phyloP scores from a whole-genome alignment of 495 filamentous ascomycete species.

The Sordaria brevicollis region DNA sequence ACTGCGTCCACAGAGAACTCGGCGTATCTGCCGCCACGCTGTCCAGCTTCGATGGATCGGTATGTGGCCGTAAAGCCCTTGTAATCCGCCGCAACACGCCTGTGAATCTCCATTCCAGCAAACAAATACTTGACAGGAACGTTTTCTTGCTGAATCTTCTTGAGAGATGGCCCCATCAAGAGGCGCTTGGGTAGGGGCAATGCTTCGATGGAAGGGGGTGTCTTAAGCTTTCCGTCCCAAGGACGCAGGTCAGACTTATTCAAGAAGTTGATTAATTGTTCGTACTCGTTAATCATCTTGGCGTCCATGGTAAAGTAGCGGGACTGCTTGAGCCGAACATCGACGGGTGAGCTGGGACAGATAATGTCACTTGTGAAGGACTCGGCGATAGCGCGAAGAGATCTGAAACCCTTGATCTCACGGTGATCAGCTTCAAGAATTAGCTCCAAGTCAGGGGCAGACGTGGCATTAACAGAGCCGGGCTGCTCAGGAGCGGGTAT shows the following conservation, averaged over 20 bases:
- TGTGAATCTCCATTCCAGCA: constrained; percentile 33
- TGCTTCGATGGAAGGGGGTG: constrained; percentile 22
- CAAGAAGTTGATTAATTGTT: constrained; percentile 27
- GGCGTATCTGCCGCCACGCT: constrained; percentile 26
- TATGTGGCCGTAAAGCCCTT: constrained; percentile 30
- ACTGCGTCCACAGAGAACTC: constrained; percentile 35
- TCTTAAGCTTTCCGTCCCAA: constrained; percentile 20
- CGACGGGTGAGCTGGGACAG: constrained; percentile 26
- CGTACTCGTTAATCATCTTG: constrained; percentile 4
- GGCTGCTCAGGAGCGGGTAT: constrained; percentile 11
- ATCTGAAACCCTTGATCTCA: constrained; percentile 12
- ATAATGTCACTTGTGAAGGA: constrained; percentile 16
- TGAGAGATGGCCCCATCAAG: background rate
- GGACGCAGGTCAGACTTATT: constrained; percentile 23
- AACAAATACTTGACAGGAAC: constrained; percentile 34
- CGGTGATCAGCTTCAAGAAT: constrained; percentile 19
- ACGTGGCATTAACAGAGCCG: background rate
- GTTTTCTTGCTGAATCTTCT: constrained; percentile 5
- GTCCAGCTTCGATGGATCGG: constrained; percentile 34
- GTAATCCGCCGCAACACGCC: constrained; percentile 24
- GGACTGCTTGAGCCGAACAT: constrained; percentile 30
- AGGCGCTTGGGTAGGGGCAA: constrained; percentile 27
- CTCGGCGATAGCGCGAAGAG: constrained; percentile 13
- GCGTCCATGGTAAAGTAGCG: constrained; percentile 18
- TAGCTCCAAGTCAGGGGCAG: constrained; percentile 27